A percentile compares a stretch with the other conserved stretches of the same genome.
phyloP scores from a whole-genome alignment of 148 eudicot species.

The Rhododendron ovatum region DNA sequence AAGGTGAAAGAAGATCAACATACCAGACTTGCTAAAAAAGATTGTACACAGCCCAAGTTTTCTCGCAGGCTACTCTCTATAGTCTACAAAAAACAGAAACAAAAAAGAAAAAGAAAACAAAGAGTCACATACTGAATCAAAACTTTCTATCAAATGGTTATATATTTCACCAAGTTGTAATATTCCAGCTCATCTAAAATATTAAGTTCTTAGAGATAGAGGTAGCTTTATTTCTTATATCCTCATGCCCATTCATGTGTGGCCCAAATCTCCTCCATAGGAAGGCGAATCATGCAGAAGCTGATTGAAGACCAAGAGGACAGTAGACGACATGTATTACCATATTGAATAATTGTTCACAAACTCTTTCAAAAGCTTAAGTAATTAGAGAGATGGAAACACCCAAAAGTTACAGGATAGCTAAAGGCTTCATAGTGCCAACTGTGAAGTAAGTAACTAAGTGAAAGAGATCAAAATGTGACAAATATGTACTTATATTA shows the following conservation, averaged over 20 bases:
- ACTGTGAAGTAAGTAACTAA: not conserved
- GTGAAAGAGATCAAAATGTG: not conserved
- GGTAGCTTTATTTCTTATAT: not conserved
- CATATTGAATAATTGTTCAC: not conserved
- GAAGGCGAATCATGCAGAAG: not conserved
- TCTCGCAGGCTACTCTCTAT: slow-evolving; percentile 73
- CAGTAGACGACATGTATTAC: not conserved
- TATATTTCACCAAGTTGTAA: not conserved
- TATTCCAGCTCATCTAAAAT: not conserved
- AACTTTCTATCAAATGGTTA: not conserved
- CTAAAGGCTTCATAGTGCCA: not conserved
- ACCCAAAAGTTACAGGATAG: not conserved
- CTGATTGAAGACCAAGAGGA: not conserved
- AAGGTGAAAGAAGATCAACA: slow-evolving; percentile 17
- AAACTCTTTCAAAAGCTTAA: not conserved
- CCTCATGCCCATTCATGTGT: not conserved
- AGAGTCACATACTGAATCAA: not conserved
- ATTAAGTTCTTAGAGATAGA: not conserved
- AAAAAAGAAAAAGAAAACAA: not conserved
- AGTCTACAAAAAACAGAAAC: slow-evolving; percentile 31
- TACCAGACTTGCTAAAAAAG: slow-evolving; percentile 91
- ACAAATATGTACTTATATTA: not conserved
- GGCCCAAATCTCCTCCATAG: not conserved
- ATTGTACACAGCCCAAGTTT: slow-evolving; percentile 66
- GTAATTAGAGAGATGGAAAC: not conserved